Base-by-base conservation (phyloP, 495 filamentous ascomycete species). In the Darksidea phi region DNA sequence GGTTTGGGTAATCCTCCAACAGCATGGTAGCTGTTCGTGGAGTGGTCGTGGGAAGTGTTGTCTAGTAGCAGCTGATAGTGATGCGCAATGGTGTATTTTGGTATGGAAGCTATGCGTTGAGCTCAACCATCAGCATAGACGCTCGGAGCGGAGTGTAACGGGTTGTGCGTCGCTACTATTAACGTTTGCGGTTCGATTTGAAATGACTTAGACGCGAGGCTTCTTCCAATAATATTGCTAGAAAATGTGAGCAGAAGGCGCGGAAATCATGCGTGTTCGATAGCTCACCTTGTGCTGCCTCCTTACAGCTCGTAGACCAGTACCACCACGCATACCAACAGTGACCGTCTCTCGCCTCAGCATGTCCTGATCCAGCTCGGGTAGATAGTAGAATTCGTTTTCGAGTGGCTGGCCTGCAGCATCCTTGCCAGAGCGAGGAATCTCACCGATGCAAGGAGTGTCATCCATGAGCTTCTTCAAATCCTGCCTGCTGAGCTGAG, bases 341-440 rank as follows among this genome's bases (percentile, higher is more conserved):
- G 90, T 90, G 37, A 96, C 90, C n/a, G 90, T 84, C 58, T 89
- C 80, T 50, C 89, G 83, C 47, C 94, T 81, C 67, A 84, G 82
- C n/a, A 82, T 79, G 65, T 98, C 89, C 1, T 77, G 78, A 71
- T 98, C 94, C 70, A 84, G 80, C 71, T 98, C 94, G 1, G 93
- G 88, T n/a, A 97, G 81, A 71, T 98, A 98, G 71, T 97, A 97
- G 69, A 91, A 98, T 74, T 98, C 92, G 75, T 86, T 91, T 78
- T 98, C 93, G 10, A 98, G 82, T 6, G 85, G 79, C 77, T 96
- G 92, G 61, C 94, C 94, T 0, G 94, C 94, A 15, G 94, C 94
- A 76, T 98, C 94, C 72, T 97, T 98, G 70, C 94, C 94, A 70
- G 91, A 87, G 36, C 94, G 85, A 48, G 83, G 80, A 65, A 98